Percentiles rank a stretch among this genome's conserved stretches.
phyloP scores from a whole-genome alignment of 225 moss, liverwort and hornwort species.

The Physcomitrellopsis africana region DNA sequence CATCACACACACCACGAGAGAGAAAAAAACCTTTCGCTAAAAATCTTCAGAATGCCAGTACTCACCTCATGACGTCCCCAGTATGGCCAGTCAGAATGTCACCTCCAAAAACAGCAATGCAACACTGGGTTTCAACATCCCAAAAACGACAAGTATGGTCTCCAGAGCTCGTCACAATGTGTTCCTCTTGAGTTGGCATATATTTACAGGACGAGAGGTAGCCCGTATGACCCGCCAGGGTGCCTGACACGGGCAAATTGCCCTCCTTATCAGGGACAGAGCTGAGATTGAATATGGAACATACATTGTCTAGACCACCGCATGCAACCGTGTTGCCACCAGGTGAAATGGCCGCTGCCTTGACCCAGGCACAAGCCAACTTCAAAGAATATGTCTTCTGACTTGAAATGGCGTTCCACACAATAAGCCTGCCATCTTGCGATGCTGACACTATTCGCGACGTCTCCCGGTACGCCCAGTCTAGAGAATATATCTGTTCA shows the following conservation, averaged over 20 bases:
- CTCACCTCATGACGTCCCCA: conserved; percentile 96
- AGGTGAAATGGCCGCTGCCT: conserved; percentile 96
- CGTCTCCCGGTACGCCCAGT: conserved; percentile 90
- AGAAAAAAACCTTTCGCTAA: too few relatives aligned
- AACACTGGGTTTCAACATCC: conserved; percentile 70
- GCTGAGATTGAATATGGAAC: conserved; percentile 89
- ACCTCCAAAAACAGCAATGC: conserved; percentile 78
- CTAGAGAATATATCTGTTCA: conserved; percentile 91
- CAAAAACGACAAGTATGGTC: conserved; percentile 96
- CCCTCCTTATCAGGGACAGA: conserved; percentile 74
- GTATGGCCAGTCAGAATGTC: conserved; percentile 76
- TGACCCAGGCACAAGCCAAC: conserved; percentile 96
- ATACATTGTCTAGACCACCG: conserved; percentile 92
- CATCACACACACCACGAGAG: not conserved
- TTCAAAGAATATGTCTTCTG: conserved; percentile 96
- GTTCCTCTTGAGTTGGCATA: conserved; percentile 73
- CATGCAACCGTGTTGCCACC: conserved; percentile 78
- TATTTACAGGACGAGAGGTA: conserved; percentile 97
- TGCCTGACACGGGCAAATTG: conserved; percentile 61
- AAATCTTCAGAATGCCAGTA: not conserved
- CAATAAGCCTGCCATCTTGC: conserved; percentile 91
- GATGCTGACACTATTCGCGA: conserved; percentile 93
- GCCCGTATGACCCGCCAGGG: conserved; percentile 77
- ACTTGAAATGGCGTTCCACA: conserved; percentile 96
- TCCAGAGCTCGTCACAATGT: conserved; percentile 91